Percentiles rank a stretch among this genome's conserved stretches.
These are phyloP conservation scores for Cercospora canescens DNA, from an alignment of 2,329 filamentous ascomycete genomes.

Conservation along the genomic window DNA sequence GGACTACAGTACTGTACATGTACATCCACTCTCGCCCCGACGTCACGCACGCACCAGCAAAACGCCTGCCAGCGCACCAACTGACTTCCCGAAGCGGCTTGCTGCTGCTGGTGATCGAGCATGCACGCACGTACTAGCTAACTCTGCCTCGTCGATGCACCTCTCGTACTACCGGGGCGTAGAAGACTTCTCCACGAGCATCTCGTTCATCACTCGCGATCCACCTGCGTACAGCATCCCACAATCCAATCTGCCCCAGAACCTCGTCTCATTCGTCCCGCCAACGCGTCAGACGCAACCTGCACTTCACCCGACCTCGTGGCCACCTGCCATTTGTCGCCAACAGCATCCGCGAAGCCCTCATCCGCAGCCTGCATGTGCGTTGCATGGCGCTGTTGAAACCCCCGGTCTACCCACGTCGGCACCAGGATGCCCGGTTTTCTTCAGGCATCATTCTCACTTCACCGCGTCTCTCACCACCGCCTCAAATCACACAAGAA, in stretches of 20 bases:
- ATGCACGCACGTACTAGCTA: neutral
- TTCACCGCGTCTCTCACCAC: neutral
- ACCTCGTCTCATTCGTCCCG: neutral
- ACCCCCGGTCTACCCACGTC: constrained; percentile 6
- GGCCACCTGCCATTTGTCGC: constrained; percentile 19
- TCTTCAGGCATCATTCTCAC: constrained; percentile 14
- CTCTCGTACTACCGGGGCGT: constrained; percentile 4
- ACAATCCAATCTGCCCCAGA: too few relatives aligned
- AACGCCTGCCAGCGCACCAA: neutral
- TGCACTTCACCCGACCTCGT: constrained; percentile 16
- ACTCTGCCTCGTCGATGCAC: constrained; percentile 6
- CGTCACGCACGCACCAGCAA: neutral
- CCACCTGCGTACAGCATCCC: neutral
- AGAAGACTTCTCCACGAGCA: neutral
- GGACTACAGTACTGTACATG: too few relatives aligned
- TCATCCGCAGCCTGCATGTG: constrained; percentile 4
- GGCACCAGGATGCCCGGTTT: constrained; percentile 22
- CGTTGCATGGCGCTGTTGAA: constrained; percentile 16
- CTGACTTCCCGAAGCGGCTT: neutral
- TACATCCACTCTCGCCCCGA: too few relatives aligned
- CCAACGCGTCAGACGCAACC: neutral
- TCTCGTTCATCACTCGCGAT: neutral
- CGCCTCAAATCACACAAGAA: neutral
- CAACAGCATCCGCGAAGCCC: constrained; percentile 2
- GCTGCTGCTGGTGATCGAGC: neutral